These are phyloP conservation scores for Thozetella sp. DNA, from an alignment of 495 filamentous ascomycete species.

Conservation along the genomic window DNA sequence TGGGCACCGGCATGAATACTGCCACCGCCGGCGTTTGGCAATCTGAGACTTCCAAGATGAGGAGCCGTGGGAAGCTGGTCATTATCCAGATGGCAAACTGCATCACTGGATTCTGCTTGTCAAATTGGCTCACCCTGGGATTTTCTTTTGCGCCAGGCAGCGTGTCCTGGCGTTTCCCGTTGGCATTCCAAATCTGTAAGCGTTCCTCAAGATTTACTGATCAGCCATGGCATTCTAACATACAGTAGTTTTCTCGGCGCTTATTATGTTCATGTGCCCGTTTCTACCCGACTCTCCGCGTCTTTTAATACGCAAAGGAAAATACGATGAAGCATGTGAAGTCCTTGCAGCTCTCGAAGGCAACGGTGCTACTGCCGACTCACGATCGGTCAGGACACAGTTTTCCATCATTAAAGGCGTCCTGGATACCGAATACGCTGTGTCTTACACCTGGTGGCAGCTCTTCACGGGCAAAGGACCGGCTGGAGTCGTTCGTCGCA, in stretches of 20 bases:
- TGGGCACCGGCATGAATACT: slow-evolving; percentile 69
- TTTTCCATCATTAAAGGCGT: not conserved
- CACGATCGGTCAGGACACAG: not conserved
- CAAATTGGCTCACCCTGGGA: slow-evolving; percentile 45
- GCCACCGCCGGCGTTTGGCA: slow-evolving; percentile 67
- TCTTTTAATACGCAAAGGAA: slow-evolving; percentile 30
- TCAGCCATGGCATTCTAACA: slow-evolving; percentile 25
- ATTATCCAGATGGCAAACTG: slow-evolving; percentile 63
- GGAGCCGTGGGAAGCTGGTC: slow-evolving; percentile 60
- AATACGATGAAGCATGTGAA: slow-evolving; percentile 26
- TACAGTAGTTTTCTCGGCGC: slow-evolving; percentile 32
- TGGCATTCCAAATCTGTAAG: slow-evolving; percentile 40
- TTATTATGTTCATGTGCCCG: not conserved
- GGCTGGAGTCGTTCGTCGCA: slow-evolving; percentile 18
- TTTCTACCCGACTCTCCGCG: not conserved
- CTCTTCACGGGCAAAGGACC: not conserved
- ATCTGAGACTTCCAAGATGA: slow-evolving; percentile 58
- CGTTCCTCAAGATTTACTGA: slow-evolving; percentile 41
- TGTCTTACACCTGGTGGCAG: not conserved
- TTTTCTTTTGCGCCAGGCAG: slow-evolving; percentile 52
- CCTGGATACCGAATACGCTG: not conserved
- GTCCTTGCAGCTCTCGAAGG: slow-evolving; percentile 33
- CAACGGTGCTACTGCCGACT: slow-evolving; percentile 1
- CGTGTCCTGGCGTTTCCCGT: slow-evolving; percentile 35
- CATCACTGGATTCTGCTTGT: slow-evolving; percentile 63